Percentiles rank a stretch among this genome's conserved stretches.
phyloP scores from a whole-genome alignment of 176 grass and related monocot genomes.

The Alopecurus myosuroides region DNA sequence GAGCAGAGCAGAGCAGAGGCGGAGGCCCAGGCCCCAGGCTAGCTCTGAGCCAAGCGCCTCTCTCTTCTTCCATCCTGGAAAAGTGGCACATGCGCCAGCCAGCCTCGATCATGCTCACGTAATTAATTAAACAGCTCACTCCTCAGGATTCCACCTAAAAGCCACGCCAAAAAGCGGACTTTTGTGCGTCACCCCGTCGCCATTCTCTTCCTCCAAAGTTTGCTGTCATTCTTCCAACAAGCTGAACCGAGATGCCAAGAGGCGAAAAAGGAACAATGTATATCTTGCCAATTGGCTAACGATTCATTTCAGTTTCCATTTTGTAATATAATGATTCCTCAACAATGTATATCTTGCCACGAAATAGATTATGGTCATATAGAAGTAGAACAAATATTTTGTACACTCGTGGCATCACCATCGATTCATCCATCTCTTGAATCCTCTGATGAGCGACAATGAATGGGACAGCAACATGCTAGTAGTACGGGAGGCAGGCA shows the following conservation, averaged over 20 bases:
- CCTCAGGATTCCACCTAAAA: neutral
- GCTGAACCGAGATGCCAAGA: neutral
- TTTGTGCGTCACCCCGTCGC: neutral
- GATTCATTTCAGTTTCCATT: too few relatives aligned
- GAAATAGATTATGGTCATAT: too few relatives aligned
- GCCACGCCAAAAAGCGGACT: neutral
- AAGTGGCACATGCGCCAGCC: slow-evolving; percentile 29
- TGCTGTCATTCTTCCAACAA: neutral
- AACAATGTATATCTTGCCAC: too few relatives aligned
- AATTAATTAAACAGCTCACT: slow-evolving; percentile 18
- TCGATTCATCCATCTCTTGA: neutral
- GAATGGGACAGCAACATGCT: slow-evolving; percentile 6
- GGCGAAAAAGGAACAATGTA: too few relatives aligned
- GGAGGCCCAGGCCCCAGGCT: neutral
- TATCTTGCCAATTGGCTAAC: neutral
- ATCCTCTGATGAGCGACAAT: neutral
- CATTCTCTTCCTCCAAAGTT: neutral
- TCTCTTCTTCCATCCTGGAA: neutral
- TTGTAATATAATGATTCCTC: too few relatives aligned
- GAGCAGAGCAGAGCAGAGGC: neutral
- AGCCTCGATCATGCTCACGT: neutral
- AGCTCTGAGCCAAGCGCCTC: neutral
- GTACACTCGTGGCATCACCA: slow-evolving; percentile 33
- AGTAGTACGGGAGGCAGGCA: too few relatives aligned
- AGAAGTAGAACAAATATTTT: slow-evolving; percentile 2